Percentiles rank a stretch among this genome's conserved stretches.
Evolutionary conservation across 495 filamentous ascomycete genomes (phyloP).

Genomic region (Penicillium atrosanguineum): DNA sequence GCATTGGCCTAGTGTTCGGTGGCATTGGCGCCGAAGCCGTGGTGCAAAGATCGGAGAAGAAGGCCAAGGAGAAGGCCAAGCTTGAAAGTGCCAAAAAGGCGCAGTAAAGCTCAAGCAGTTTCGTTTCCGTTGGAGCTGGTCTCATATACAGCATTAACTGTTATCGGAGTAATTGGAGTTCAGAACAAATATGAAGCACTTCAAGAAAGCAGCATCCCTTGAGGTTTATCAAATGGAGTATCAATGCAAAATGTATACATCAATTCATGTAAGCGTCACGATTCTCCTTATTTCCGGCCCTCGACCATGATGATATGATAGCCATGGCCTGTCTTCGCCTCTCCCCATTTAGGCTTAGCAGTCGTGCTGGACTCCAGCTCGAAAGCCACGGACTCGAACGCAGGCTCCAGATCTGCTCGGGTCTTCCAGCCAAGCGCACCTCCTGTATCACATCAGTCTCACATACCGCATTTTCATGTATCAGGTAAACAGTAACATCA

Average conservation of each 20-base stretch:
- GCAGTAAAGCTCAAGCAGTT: constrained; percentile 17
- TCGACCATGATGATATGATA: constrained; percentile 95
- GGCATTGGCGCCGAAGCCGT: constrained; percentile 88
- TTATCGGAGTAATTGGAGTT: neutral
- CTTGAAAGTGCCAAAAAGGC: constrained; percentile 45
- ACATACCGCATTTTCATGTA: neutral
- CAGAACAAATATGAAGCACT: neutral
- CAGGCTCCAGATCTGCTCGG: constrained; percentile 66
- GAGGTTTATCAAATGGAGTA: neutral
- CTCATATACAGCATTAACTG: constrained; percentile 6
- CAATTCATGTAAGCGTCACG: neutral
- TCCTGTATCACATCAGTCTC: constrained; percentile 40
- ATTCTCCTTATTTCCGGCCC: constrained; percentile 53
- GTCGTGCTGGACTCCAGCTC: constrained; percentile 74
- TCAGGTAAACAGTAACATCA: constrained; percentile 1
- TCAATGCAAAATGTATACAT: neutral
- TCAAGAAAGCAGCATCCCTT: neutral
- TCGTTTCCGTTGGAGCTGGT: constrained; percentile 1
- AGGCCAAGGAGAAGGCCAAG: constrained; percentile 72
- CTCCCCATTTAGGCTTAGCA: constrained; percentile 69
- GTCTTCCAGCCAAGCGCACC: constrained; percentile 83
- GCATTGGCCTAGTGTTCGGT: constrained; percentile 89
- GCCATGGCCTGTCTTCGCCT: constrained; percentile 82
- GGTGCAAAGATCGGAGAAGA: constrained; percentile 80
- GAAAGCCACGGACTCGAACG: constrained; percentile 81